These are phyloP conservation scores for Emmonsiellopsis sp. DNA, from an alignment of 2,329 filamentous ascomycete species.

Conservation along the genomic window DNA sequence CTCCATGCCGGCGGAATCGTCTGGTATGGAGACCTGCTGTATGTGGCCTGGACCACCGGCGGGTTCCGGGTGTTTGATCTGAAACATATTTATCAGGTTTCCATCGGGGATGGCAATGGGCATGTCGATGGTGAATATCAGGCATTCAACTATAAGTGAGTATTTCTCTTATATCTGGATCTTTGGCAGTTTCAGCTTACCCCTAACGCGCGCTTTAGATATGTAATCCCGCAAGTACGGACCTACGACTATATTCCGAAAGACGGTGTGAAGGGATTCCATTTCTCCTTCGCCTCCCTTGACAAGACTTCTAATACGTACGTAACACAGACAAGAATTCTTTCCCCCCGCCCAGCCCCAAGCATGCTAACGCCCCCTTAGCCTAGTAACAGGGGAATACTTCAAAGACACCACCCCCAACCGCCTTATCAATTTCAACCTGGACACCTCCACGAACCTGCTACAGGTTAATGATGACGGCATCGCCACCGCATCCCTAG, in stretches of 20 bases:
- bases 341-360: background rate
- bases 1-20: slow-evolving; percentile 25
- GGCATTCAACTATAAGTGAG: slow-evolving; percentile 23
- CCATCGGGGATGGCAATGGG: slow-evolving; percentile 21
- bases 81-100: slow-evolving; percentile 24
- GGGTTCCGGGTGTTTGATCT: slow-evolving; percentile 4
- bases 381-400: slow-evolving; percentile 28
- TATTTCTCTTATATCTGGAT: background rate
- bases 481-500: slow-evolving; percentile 17
- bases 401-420: slow-evolving; percentile 12
- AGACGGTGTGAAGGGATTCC: slow-evolving; percentile 14
- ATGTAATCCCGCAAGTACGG: slow-evolving; percentile 1
- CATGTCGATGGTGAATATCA: slow-evolving; percentile 26
- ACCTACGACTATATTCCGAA: slow-evolving; percentile 1
- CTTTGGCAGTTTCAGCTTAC: background rate
- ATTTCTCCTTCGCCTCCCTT: slow-evolving; percentile 26
- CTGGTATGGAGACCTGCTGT: slow-evolving; percentile 5
- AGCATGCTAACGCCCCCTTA: slow-evolving; percentile 16
- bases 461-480: slow-evolving; percentile 14
- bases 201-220: background rate
- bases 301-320: slow-evolving; percentile 16
- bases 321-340: background rate
- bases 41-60: background rate
- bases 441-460: slow-evolving; percentile 21
- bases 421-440: slow-evolving; percentile 14